Evolutionary conservation across 345 rosid genomes (phyloP), one percentile per base, ranked within the genome.

Genomic region (Populus pruinosa): DNA sequence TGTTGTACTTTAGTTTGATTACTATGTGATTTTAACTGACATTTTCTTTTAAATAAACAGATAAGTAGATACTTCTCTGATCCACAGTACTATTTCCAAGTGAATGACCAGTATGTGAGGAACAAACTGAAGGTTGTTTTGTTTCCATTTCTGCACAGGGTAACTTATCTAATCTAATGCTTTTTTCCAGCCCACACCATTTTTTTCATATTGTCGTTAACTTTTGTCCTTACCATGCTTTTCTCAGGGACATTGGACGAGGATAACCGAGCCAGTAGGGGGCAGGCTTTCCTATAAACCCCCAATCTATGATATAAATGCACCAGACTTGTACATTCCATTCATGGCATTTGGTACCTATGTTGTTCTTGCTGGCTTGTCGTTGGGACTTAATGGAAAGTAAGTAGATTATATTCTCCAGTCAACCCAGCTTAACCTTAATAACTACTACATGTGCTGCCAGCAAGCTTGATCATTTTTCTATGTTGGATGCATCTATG

Each of bases 281-380:
- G 99, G 97, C 74, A 89, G 98, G 79, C 97, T 96, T 71, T 93
- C 99, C 39, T 96, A 96, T 83, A 96, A 96, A 68, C 99, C 98
- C 9, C 98, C 96, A 10, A 69, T 93, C n/a, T 90, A 87, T 82
- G 98, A 93, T 78, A 96, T 96, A 35, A 93, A 93, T 86, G 98
- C 98, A 50, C 98, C 98, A 35, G 98, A 93, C 77, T 87, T 94
- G 81, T 93, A 96, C 85, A 91, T 96, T 79, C 98, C 99, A 23
- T 89, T 96, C 83, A 96, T 96, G 99, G 94, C 98, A 25, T 93
- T 93, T 77, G 97, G 93, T 43, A 90, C 93, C 44, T 96, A 91
- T 2, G 91, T 95, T 50, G 88, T 95, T 74, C 97, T 95, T 79
- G 96, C 98, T 83, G 97, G 97, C 79, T 82, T 95, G 73, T 84